A percentile compares a stretch with the other conserved stretches of the same genome.
Conservation (phyloP, 192 early-diverging fungal genomes). For the Mortierella antarctica region DNA sequence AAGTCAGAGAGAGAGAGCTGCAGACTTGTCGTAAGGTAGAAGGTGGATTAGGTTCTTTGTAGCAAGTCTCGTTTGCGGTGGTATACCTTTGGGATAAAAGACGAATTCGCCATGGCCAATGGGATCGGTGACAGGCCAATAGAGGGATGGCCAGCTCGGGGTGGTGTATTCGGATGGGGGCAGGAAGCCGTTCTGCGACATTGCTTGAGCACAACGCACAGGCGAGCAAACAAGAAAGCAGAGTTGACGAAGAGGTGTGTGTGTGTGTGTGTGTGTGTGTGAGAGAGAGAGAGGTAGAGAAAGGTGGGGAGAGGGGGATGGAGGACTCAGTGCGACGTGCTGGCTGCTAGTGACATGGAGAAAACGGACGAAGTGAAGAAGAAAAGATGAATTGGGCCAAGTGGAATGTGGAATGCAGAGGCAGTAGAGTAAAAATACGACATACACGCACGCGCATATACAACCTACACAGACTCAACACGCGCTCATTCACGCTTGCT, state of each 20-base stretch:
- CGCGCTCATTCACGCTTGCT: too few relatives aligned
- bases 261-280: too few relatives aligned
- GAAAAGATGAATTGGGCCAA: too few relatives aligned
- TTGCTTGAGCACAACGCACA: background rate
- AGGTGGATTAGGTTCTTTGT: background rate
- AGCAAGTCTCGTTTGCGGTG: background rate
- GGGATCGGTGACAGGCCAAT: constrained; percentile 61
- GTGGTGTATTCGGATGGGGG: constrained; percentile 51
- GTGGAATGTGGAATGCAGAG: too few relatives aligned
- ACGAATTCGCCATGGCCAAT: constrained; percentile 53
- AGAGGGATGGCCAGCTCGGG: constrained; percentile 64
- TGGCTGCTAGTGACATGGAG: too few relatives aligned
- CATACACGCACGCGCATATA: too few relatives aligned
- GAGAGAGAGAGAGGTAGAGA: too few relatives aligned
- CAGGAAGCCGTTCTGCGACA: constrained; percentile 28
- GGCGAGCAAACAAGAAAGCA: background rate
- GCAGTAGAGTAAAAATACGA: too few relatives aligned
- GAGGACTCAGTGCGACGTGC: too few relatives aligned
- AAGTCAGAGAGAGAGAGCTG: constrained; percentile 3
- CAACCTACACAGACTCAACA: too few relatives aligned
- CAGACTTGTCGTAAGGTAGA: background rate
- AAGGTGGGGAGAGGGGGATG: too few relatives aligned
- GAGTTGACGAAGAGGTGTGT: background rate
- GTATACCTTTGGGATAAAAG: constrained; percentile 60
- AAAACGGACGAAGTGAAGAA: too few relatives aligned